Evolutionary conservation across 2,329 filamentous ascomycete species (phyloP).

Genomic region (Arthroderma sp.): DNA sequence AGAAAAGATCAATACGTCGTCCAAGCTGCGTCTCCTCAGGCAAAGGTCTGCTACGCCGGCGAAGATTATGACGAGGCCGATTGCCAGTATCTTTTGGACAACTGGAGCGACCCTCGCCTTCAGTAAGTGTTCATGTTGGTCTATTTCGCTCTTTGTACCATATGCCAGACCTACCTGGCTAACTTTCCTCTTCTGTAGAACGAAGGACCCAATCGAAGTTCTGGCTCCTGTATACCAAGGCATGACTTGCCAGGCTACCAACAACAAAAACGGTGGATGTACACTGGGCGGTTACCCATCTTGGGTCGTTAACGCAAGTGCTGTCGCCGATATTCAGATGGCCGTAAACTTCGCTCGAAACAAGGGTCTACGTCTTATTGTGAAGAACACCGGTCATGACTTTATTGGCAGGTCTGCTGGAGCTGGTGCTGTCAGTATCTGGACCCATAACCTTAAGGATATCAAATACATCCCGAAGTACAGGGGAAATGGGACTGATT

Average conservation of each 20-base stretch:
- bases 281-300: slow-evolving; percentile 14
- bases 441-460: slow-evolving; percentile 21
- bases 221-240: slow-evolving; percentile 18
- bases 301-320: slow-evolving; percentile 24
- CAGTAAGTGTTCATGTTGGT: not conserved
- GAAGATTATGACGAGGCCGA: not conserved
- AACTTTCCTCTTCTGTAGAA: not conserved
- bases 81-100: not conserved
- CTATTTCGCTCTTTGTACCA: too few relatives aligned
- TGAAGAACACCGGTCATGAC: slow-evolving; percentile 46
- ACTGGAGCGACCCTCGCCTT: not conserved
- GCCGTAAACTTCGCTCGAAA: slow-evolving; percentile 17
- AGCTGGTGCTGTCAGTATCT: slow-evolving; percentile 32
- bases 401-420: slow-evolving; percentile 44
- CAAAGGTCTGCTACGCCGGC: too few relatives aligned
- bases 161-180: too few relatives aligned
- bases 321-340: slow-evolving; percentile 14
- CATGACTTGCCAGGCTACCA: slow-evolving; percentile 15
- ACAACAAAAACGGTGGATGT: slow-evolving; percentile 1
- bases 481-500: slow-evolving; percentile 23
- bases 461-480: slow-evolving; percentile 16
- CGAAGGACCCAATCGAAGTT: slow-evolving; percentile 17
- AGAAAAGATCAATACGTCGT: too few relatives aligned
- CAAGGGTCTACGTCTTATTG: slow-evolving; percentile 27
- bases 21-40: too few relatives aligned